These are phyloP conservation scores for Penicillium thymicola DNA, from an alignment of 2,329 filamentous ascomycete genomes.

Conservation along the genomic window DNA sequence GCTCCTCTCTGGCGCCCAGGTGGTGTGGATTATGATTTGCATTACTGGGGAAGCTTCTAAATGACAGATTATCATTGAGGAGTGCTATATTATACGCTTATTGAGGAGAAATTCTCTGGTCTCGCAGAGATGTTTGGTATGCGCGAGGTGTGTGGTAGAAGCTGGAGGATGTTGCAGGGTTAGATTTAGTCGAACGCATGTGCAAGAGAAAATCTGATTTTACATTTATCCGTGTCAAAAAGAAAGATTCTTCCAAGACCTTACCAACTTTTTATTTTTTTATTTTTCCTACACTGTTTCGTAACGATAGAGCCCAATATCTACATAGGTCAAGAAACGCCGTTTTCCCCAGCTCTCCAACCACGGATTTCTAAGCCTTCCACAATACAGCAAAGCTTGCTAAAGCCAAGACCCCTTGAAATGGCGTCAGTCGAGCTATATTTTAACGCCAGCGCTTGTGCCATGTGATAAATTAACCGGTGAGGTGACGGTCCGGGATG, in stretches of 20 bases:
- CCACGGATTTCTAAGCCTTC: neutral
- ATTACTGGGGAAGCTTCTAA: slow-evolving; percentile 32
- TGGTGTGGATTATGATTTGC: slow-evolving; percentile 29
- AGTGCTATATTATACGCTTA: neutral
- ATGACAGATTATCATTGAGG: neutral
- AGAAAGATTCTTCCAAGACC: neutral
- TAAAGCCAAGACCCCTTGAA: neutral
- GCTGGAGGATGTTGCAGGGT: neutral
- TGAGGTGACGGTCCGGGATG: neutral
- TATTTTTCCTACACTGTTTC: neutral
- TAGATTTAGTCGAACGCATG: neutral
- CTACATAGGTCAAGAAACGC: neutral
- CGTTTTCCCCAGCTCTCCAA: neutral
- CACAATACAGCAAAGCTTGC: neutral
- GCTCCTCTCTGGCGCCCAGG: slow-evolving; percentile 32
- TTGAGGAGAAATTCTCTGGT: neutral
- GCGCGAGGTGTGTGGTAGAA: neutral
- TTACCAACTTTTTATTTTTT: neutral
- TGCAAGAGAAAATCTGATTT: neutral
- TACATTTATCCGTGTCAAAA: neutral
- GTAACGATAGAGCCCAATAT: neutral
- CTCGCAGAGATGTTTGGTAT: neutral
- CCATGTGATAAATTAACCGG: neutral
- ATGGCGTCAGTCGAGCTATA: neutral
- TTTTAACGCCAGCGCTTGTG: neutral